A percentile compares a stretch with the other conserved stretches of the same genome.
Conservation (phyloP, 257 asterid species). For the Gardenia jasminoides region DNA sequence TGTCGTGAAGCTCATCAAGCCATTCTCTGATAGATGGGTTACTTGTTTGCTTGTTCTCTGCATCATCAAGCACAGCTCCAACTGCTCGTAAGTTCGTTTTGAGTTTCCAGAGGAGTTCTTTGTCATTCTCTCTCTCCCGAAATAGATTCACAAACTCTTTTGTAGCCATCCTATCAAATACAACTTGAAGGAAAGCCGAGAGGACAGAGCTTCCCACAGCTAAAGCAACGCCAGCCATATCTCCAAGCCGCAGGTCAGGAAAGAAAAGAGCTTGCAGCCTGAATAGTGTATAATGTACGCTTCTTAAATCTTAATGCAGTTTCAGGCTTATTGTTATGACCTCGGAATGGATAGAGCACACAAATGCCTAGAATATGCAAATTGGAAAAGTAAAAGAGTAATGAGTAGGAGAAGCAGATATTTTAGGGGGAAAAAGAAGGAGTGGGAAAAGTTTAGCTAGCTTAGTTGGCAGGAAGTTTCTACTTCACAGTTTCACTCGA, state of each 20-base stretch:
- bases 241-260: neutral
- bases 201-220: constrained; percentile 6
- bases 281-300: no score
- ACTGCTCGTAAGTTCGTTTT: neutral
- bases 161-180: constrained; percentile 12
- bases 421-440: no score
- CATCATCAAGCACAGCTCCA: constrained; percentile 23
- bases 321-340: no score
- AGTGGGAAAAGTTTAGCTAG: no score
- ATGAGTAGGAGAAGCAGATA: no score
- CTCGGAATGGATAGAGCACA: no score
- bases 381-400: no score
- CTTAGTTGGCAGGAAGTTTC: no score
- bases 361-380: no score
- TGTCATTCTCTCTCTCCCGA: neutral
- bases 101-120: neutral
- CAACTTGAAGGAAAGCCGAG: neutral
- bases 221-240: neutral
- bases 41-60: constrained; percentile 19
- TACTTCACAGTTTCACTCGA: no score
- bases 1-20: constrained; percentile 10
- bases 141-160: neutral
- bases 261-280: neutral
- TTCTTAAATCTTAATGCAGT: no score
- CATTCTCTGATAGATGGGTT: constrained; percentile 2